Evolutionary conservation across 306 rosid species (phyloP), one percentile per base, ranked within the genome.

Genomic region (Lathyrus aphaca): DNA sequence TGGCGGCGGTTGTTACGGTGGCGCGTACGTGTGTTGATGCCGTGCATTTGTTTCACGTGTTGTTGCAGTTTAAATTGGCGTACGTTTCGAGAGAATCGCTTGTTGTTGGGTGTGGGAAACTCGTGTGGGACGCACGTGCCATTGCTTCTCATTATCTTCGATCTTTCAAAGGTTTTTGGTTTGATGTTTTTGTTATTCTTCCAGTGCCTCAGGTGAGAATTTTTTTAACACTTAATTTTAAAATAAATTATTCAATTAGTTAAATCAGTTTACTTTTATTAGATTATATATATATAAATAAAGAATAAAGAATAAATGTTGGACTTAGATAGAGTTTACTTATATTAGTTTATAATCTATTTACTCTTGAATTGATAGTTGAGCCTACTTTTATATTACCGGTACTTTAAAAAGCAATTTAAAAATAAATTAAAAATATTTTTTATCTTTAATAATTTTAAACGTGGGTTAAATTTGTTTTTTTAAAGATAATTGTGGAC

Each of bases 31-130:
- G 74, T 43, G 86, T 94, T 12, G 99, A 94, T 43, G 87, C 85
- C 2, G 86, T 91, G 5, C 99, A 94, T 40, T 46, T 94, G 46
- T 32, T 83, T 54, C 99, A 94, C 72, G 23, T 94, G 44, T 91
- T 95, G 92, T 83, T 94, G n/a, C 97, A 94, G 77, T 91, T 94
- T 72, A 78, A 89, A 66, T 64, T 86, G 17, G 97, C 99, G 4
- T 94, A 91, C 73, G 97, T 94, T 18, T 94, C 99, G 12, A 78
- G 83, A 16, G 99, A 94, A 68, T 88, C 96, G 13, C 82, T 94
- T 48, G 97, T 91, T 3, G 91, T 94, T 5, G 99, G 99, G 8
- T 94, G 99, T 46, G 99, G 99, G 72, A 94, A 94, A 74, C 96
- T 94, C 29, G 97, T 94, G 75, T 94, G 99, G 99, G 96, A 94